A percentile compares a stretch with the other conserved stretches of the same genome.
These are phyloP conservation scores for Blastocystis sp. DNA, from an alignment of 352 stramenopile genomes.

Conservation along the genomic window DNA sequence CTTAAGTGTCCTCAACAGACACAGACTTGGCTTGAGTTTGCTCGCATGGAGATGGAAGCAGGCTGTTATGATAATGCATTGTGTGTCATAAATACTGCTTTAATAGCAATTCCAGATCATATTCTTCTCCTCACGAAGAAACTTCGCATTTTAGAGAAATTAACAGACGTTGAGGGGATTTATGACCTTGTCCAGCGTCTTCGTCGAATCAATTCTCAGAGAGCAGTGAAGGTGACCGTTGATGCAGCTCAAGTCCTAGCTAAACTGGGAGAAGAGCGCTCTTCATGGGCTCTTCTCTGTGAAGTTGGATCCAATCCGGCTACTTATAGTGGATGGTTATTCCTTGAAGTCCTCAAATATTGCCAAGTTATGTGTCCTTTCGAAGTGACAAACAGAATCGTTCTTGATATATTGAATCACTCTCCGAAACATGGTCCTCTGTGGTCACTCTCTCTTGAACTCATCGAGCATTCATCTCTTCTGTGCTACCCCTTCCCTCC, in stretches of 20 bases:
- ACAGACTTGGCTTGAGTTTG: constrained; percentile 52
- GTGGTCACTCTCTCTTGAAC: not conserved
- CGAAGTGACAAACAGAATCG: not conserved
- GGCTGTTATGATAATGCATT: not conserved
- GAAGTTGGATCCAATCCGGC: not conserved
- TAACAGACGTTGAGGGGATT: not conserved
- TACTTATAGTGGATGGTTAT: not conserved
- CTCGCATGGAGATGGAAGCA: constrained; percentile 41
- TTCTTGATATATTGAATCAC: not conserved
- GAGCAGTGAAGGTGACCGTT: not conserved
- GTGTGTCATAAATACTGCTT: not conserved
- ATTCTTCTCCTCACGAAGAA: not conserved
- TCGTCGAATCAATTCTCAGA: not conserved
- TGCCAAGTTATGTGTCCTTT: not conserved
- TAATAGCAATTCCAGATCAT: not conserved
- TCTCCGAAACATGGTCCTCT: constrained; percentile 2
- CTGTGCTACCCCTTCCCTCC: not conserved
- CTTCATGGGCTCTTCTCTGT: not conserved
- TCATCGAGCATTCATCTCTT: not conserved
- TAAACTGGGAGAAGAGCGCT: not conserved
- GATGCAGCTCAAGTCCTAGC: not conserved
- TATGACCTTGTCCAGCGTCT: not conserved
- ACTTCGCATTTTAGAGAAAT: not conserved
- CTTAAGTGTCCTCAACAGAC: not conserved
- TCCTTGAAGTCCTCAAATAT: not conserved